Conservation (phyloP, 2,329 filamentous ascomycete species). For the Aspergillus latus region DNA sequence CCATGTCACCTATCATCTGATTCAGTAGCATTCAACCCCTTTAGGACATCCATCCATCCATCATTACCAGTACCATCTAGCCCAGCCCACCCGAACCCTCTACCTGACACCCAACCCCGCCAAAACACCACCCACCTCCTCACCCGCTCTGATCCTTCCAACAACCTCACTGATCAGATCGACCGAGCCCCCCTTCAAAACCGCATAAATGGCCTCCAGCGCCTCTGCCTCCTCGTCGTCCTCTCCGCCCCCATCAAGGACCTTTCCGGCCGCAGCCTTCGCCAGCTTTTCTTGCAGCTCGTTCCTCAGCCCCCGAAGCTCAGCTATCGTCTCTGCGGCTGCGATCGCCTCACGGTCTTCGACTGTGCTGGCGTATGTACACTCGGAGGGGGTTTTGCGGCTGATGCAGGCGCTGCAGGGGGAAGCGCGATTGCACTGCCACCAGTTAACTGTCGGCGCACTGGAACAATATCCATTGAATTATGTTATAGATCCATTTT, state of each 20-base stretch:
- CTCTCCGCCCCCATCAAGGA: neutral
- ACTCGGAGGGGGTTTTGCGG: constrained; percentile 16
- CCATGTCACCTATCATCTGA: neutral
- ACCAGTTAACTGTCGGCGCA: neutral
- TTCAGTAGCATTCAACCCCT: neutral
- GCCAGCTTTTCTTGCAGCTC: constrained; percentile 12
- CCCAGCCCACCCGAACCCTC: neutral
- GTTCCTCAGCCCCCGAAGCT: constrained; percentile 14
- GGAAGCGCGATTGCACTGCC: constrained; percentile 20
- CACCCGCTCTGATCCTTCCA: constrained; percentile 13
- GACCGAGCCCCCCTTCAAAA: constrained; percentile 12
- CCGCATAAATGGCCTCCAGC: constrained; percentile 18
- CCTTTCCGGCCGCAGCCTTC: neutral
- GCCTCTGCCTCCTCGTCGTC: constrained; percentile 4
- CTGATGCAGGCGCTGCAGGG: constrained; percentile 21
- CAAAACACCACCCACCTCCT: constrained; percentile 10
- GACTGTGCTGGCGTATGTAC: constrained; percentile 17
- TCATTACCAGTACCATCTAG: neutral
- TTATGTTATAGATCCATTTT: too few species aligned
- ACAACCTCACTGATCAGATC: constrained; percentile 13
- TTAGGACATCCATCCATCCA: neutral
- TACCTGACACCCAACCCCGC: constrained; percentile 1
- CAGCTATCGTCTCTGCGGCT: constrained; percentile 19
- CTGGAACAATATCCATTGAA: too few species aligned
- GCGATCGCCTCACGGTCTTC: constrained; percentile 21